Evolutionary conservation across 139 green algal genomes (phyloP), one percentile per base, ranked within the genome.

Genomic region (Deuterostichococcus epilithicus): DNA sequence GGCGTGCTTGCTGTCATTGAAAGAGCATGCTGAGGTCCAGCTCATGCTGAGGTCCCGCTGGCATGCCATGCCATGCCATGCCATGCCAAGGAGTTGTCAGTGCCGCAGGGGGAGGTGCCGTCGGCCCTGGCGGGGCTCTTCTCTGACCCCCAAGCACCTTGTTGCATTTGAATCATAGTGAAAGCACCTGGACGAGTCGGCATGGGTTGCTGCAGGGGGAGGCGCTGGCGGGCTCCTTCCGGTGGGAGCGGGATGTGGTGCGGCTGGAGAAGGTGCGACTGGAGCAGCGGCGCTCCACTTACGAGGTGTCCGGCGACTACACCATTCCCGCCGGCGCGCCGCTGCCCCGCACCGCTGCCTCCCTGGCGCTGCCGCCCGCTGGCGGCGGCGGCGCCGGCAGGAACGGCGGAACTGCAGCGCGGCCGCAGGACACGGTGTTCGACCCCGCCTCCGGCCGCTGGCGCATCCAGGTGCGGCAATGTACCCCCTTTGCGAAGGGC

Each of bases 171-270:
- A n/a, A 52, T 13, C 68, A 80, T 26, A 70, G 63, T 32, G 76
- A 1, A 71, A 76, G 39, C 37, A 73, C 38, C n/a, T n/a, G n/a
- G n/a, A n/a, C n/a, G n/a, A n/a, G n/a, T n/a, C 80, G 68, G 25
- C 66, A 74, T 78, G 80, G 37, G 23, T 89, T 5, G 42, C 18
- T 63, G 52, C 52, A 83, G 58, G 91, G 91, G 18, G 84, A 94
- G 65, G 68, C 38, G 3, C 81, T 94, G 22, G 80, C 72, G 36
- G 87, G 81, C 8, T 80, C 80, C 5, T 80, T 91, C 28, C 79
- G 86, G 38, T 98, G 94, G 94, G 91, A 97, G 80, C 81, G 84
- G 26, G 91, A 97, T 70, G 84, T 97, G 8, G 78, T 98, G 34
- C 88, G 90, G 45, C 87, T 98, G 58, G 91, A 97, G 82, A 86